Percentiles rank a stretch among this genome's conserved stretches.
Conservation (phyloP, 2,329 filamentous ascomycete genomes). For the Colletotrichum lindemuthianum region DNA sequence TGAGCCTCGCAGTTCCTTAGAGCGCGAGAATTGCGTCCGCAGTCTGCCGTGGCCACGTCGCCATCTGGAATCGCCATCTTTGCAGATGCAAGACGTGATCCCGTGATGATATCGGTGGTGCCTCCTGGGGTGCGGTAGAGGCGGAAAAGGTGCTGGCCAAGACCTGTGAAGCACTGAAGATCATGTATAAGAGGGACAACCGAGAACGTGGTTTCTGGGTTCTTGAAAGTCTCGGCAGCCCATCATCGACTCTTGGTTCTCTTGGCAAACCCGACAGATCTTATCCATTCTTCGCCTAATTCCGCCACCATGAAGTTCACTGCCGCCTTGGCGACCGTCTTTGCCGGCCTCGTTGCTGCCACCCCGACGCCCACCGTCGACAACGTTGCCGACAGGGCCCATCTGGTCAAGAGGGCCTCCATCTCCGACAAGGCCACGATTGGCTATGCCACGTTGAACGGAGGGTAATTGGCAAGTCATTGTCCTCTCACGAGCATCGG, state of each 20-base stretch:
- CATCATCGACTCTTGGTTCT: background rate
- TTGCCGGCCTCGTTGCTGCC: slow-evolving; percentile 30
- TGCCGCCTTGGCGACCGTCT: slow-evolving; percentile 19
- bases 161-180: background rate
- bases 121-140: background rate
- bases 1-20: background rate
- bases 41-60: background rate
- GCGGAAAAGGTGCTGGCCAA: slow-evolving; percentile 4
- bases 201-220: background rate
- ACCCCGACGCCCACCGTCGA: slow-evolving; percentile 36
- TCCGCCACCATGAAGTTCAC: slow-evolving; percentile 28
- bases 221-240: slow-evolving; percentile 1
- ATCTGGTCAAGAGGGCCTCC: slow-evolving; percentile 36
- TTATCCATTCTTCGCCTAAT: background rate
- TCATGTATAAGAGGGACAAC: slow-evolving; percentile 17
- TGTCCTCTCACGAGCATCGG: background rate
- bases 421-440: slow-evolving; percentile 41
- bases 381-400: slow-evolving; percentile 11
- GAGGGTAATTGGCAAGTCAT: slow-evolving; percentile 31
- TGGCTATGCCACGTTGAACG: slow-evolving; percentile 59
- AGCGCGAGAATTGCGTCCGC: background rate
- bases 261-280: slow-evolving; percentile 1
- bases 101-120: background rate
- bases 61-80: background rate
- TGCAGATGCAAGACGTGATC: background rate